Base-by-base conservation (phyloP, 192 early-diverging fungal genomes). In the Coemansia sp. region DNA sequence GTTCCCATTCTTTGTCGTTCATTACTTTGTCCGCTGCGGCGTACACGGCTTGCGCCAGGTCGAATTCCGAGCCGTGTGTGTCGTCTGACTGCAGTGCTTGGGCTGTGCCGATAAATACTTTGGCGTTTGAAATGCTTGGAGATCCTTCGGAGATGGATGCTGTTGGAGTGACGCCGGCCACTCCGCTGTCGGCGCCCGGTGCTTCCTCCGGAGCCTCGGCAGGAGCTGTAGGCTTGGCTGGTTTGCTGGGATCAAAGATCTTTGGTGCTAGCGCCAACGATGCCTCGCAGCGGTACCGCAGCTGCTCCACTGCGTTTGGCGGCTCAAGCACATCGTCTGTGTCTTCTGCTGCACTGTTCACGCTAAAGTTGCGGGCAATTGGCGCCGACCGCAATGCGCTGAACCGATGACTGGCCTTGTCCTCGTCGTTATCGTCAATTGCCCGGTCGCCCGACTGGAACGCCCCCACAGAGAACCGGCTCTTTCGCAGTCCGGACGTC, bases 1-100 rank as follows among this genome's bases (percentile, higher is more conserved):
- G 69, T 5, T 79, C 76, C 76, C 76, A 79, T 52, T 70, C 66
- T 67, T 79, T 73, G 67, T 73, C 76, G 59, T 70, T 73, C 24
- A 79, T 71, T 21, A 79, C 76, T 38, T 69, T 69, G 21, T 79
- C 70, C 10, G 76, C 76, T 2, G 76, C 76, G 2, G 76, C 70
- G 7, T 56, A 62, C 12, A 79, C 76, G n/a, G 76, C 76, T 9
- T 70, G 43, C 14, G 76, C 76, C 17, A 79, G 57, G 37, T 73
- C 76, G 47, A 56, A 66, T 38, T 79, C 76, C 0, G 10, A 23
- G 22, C 49, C 19, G 37, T 53, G 27, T 6, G 32, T 35, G 32
- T 8, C 8, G 32, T 35, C 37, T 24, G 19, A 14, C 24, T 24
- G 24, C 25, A 15, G 10, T 4, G 41, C 22, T 41, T 37, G 57